Evolutionary conservation across 306 rosid genomes (phyloP).

Genomic region (Glycine tomentella): DNA sequence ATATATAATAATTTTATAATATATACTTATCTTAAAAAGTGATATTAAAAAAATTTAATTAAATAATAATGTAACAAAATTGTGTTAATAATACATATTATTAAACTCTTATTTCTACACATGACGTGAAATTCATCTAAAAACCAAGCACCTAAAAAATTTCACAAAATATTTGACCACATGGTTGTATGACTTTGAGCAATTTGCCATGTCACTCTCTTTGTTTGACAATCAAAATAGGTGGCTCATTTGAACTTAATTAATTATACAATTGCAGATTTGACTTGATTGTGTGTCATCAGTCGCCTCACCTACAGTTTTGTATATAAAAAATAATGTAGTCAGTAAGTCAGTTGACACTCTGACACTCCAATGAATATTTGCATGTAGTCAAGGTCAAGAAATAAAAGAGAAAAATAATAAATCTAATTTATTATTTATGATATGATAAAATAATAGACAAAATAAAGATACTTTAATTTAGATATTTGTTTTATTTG

Average conservation of each 20-base stretch:
- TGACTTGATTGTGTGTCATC: slow-evolving; percentile 24
- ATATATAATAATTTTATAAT: too few relatives aligned
- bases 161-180: background rate
- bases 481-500: too few relatives aligned
- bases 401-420: background rate
- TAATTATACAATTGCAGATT: slow-evolving; percentile 3
- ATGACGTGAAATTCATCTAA: too few relatives aligned
- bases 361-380: too few relatives aligned
- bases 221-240: slow-evolving; percentile 48
- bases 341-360: background rate
- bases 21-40: too few relatives aligned
- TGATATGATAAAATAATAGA: too few relatives aligned
- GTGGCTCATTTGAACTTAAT: slow-evolving; percentile 47
- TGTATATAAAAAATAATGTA: background rate
- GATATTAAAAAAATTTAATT: too few relatives aligned
- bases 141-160: background rate
- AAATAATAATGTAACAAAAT: too few relatives aligned
- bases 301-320: background rate
- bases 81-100: too few relatives aligned
- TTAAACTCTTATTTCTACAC: too few relatives aligned
- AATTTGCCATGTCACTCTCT: too few relatives aligned
- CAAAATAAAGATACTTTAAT: too few relatives aligned
- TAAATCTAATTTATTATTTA: background rate
- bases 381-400: background rate
- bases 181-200: slow-evolving; percentile 11